Percentiles rank a stretch among this genome's conserved stretches.
phyloP scores from a whole-genome alignment of 2,329 filamentous ascomycete species.

The Aspergillus nomiae region DNA sequence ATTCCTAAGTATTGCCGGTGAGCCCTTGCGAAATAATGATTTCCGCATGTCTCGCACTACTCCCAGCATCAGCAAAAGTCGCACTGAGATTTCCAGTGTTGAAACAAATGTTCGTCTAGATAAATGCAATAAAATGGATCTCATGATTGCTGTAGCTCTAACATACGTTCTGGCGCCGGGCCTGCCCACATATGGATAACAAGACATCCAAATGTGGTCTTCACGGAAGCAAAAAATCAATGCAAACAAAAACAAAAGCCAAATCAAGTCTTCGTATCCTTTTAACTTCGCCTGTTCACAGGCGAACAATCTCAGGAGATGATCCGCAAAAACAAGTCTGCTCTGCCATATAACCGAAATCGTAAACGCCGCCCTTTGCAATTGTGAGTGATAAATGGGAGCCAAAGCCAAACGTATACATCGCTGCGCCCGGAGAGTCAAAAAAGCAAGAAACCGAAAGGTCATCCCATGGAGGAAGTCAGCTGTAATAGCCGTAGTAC shows the following conservation, averaged over 20 bases:
- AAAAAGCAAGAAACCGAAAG: constrained; percentile 12
- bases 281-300: background rate
- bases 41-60: background rate
- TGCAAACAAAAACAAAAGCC: background rate
- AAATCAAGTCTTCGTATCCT: background rate
- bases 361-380: constrained; percentile 29
- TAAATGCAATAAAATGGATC: background rate
- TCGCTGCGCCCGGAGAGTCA: constrained; percentile 11
- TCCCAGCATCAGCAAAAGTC: background rate
- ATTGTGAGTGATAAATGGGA: constrained; percentile 16
- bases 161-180: constrained; percentile 9
- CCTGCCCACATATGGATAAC: constrained; percentile 5
- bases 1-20: too few relatives aligned
- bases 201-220: background rate
- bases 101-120: background rate
- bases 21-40: too few relatives aligned
- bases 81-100: background rate
- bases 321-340: constrained; percentile 3
- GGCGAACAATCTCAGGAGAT: background rate
- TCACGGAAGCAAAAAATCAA: background rate
- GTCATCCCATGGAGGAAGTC: constrained; percentile 10
- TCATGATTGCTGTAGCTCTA: constrained; percentile 9
- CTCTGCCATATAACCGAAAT: constrained; percentile 17
- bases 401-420: constrained; percentile 12
- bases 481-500: background rate